Evolutionary conservation across 1,284 basidiomycete species (phyloP).

Genomic region (Apiotrichum mycotoxinovorans): DNA sequence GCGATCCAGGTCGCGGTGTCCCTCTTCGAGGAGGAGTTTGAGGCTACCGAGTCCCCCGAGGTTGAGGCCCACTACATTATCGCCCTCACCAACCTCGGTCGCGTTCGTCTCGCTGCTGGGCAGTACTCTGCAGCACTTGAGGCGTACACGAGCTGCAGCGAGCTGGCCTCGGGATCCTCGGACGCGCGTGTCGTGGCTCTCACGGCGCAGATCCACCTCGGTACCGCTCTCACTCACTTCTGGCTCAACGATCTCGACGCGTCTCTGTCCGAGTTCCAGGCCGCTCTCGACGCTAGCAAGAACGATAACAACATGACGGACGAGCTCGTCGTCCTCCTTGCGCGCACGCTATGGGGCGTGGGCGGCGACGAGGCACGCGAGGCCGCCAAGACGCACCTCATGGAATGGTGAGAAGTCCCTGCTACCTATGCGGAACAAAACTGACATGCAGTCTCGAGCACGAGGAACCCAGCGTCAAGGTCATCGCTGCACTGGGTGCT

Average conservation of each 20-base stretch:
- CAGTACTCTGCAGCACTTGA: conserved; percentile 63
- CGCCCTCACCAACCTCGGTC: conserved; percentile 76
- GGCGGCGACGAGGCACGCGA: conserved; percentile 71
- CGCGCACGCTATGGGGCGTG: conserved; percentile 76
- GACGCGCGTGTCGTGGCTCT: conserved; percentile 21
- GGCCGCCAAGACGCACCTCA: conserved; percentile 69
- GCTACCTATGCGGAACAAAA: too few relatives aligned
- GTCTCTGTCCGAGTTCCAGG: conserved; percentile 65
- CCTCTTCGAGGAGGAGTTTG: conserved; percentile 81
- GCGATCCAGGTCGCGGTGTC: conserved; percentile 59
- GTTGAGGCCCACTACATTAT: conserved; percentile 77
- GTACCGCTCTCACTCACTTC: conserved; percentile 67
- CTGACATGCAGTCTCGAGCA: conserved; percentile 58
- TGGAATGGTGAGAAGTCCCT: conserved; percentile 64
- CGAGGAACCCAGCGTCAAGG: conserved; percentile 57
- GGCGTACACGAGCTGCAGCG: conserved; percentile 68
- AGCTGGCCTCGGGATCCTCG: conserved; percentile 56
- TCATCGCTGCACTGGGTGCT: conserved; percentile 76
- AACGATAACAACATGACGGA: conserved; percentile 57
- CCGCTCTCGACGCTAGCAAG: conserved; percentile 58
- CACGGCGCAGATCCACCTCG: conserved; percentile 63
- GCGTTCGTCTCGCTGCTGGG: conserved; percentile 63
- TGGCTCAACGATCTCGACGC: conserved; percentile 62
- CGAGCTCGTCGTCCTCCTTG: conserved; percentile 70
- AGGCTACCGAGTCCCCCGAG: conserved; percentile 71